These are phyloP conservation scores for Dactylellina drechsleri DNA, from an alignment of 2,329 filamentous ascomycete species.

Conservation along the genomic window DNA sequence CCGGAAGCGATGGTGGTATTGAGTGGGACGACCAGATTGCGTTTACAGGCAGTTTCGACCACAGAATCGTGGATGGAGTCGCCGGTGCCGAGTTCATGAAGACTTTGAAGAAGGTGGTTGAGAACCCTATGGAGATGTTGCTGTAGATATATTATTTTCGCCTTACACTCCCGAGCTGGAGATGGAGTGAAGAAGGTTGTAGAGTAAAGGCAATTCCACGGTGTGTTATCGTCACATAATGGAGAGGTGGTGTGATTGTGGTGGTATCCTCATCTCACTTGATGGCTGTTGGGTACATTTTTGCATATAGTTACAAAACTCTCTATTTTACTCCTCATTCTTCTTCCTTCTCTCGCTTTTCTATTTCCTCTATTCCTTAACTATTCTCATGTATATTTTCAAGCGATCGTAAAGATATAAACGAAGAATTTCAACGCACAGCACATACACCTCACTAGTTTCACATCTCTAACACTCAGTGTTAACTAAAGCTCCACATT, in stretches of 20 bases:
- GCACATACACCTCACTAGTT: neutral
- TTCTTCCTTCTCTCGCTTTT: neutral
- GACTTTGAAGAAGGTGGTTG: slow-evolving; percentile 95
- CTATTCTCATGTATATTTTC: slow-evolving; percentile 6
- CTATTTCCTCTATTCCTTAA: neutral
- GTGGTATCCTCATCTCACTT: slow-evolving; percentile 1
- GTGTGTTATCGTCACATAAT: neutral
- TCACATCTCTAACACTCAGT: no score
- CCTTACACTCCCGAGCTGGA: neutral
- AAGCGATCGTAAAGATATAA: neutral
- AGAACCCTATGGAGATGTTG: slow-evolving; percentile 95
- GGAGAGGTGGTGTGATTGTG: slow-evolving; percentile 29
- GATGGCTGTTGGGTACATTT: neutral
- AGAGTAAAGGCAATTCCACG: neutral
- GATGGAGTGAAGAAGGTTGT: neutral
- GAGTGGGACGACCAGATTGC: slow-evolving; percentile 98
- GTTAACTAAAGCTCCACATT: neutral
- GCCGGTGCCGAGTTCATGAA: slow-evolving; percentile 96
- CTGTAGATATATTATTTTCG: slow-evolving; percentile 68
- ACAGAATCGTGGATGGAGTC: slow-evolving; percentile 92
- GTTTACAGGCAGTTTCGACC: slow-evolving; percentile 95
- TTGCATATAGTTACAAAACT: neutral
- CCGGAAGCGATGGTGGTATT: slow-evolving; percentile 81
- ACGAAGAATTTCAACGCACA: neutral
- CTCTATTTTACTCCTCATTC: neutral